These are phyloP conservation scores for Carpinus viminea DNA, from an alignment of 306 rosid genomes.

Conservation along the genomic window DNA sequence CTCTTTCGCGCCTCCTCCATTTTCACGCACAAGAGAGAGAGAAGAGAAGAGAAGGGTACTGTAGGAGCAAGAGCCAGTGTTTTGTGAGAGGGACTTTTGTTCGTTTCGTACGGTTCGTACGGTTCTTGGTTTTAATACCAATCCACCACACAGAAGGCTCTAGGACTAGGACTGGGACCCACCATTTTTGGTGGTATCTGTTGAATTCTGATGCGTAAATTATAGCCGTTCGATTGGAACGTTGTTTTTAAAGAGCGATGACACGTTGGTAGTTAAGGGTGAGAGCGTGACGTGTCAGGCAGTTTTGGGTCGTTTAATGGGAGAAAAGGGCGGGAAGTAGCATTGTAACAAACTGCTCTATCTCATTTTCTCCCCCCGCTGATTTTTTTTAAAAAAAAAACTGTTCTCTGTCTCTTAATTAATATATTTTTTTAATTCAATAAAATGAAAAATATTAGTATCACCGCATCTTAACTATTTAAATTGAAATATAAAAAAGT, in stretches of 20 bases:
- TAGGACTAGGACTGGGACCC: not conserved
- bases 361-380: too few species aligned
- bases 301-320: not conserved
- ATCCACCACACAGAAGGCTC: not conserved
- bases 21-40: not conserved
- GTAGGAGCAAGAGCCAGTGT: not conserved
- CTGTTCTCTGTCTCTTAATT: too few species aligned
- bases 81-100: not conserved
- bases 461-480: too few species aligned
- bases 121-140: not conserved
- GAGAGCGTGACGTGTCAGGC: not conserved
- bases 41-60: not conserved
- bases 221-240: not conserved
- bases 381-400: too few species aligned
- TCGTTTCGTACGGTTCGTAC: not conserved
- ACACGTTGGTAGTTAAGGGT: not conserved
- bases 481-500: too few species aligned
- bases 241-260: not conserved
- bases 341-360: too few species aligned
- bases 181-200: not conserved
- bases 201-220: not conserved
- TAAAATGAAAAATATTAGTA: too few species aligned
- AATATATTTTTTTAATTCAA: too few species aligned
- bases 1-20: slow-evolving; percentile 31
- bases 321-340: not conserved